phyloP scores from a whole-genome alignment of 2,329 filamentous ascomycete genomes.

The Botrytis byssoidea region DNA sequence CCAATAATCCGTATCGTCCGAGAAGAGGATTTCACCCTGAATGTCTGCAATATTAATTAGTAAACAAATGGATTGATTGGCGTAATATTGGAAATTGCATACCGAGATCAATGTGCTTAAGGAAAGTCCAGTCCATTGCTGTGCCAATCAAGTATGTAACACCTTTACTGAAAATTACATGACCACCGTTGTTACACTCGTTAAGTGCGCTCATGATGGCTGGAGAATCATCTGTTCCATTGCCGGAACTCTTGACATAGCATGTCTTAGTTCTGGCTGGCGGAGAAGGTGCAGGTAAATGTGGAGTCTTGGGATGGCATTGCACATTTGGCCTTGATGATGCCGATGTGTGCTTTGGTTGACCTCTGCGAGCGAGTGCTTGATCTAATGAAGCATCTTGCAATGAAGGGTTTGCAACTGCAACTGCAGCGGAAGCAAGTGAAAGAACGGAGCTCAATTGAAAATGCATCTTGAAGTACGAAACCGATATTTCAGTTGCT shows the following conservation, averaged over 20 bases:
- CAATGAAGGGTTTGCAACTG: conserved; percentile 31
- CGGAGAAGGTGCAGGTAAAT: conserved; percentile 25
- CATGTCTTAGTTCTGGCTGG: conserved; percentile 30
- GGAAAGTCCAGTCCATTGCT: conserved; percentile 62
- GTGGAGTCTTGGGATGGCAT: conserved; percentile 31
- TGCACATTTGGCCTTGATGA: conserved; percentile 32
- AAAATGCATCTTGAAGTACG: conserved; percentile 33
- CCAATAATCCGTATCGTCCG: conserved; percentile 68
- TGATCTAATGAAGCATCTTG: conserved; percentile 24
- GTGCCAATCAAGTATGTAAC: conserved; percentile 61
- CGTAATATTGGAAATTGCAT: conserved; percentile 12
- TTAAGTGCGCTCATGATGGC: conserved; percentile 56
- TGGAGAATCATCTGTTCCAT: conserved; percentile 39
- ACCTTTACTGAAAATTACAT: conserved; percentile 53
- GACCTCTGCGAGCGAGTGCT: conserved; percentile 18
- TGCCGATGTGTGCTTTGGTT: conserved; percentile 29
- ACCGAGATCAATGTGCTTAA: conserved; percentile 63
- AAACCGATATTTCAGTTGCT: not conserved
- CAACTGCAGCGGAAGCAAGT: conserved; percentile 27
- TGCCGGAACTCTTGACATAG: conserved; percentile 35
- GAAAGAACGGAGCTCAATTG: conserved; percentile 29
- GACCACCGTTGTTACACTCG: conserved; percentile 60
- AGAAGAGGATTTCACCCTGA: conserved; percentile 60
- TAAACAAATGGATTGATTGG: not conserved
- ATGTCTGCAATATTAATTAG: conserved; percentile 45